phyloP scores from a whole-genome alignment of 495 filamentous ascomycete genomes.

The Chaetomium tenue region DNA sequence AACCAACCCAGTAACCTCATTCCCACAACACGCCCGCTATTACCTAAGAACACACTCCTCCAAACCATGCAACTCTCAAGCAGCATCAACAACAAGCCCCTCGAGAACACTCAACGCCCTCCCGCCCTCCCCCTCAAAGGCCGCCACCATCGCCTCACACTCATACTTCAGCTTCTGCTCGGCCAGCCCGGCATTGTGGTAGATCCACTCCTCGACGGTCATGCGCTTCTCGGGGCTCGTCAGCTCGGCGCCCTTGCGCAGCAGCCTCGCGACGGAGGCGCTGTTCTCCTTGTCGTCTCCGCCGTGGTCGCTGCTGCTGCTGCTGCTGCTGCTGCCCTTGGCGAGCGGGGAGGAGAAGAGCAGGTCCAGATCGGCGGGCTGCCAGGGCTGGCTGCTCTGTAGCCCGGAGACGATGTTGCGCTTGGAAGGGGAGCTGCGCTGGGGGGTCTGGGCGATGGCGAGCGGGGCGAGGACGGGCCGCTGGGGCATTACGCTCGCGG shows the following conservation, averaged over 20 bases:
- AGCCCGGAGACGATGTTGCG: conserved; percentile 56
- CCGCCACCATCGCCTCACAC: conserved; percentile 74
- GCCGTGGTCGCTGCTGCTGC: background rate
- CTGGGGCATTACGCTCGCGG: conserved; percentile 32
- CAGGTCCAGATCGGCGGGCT: conserved; percentile 66
- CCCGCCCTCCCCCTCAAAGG: conserved; percentile 79
- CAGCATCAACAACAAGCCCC: conserved; percentile 55
- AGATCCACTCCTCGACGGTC: conserved; percentile 92
- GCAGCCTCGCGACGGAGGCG: conserved; percentile 39
- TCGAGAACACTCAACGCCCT: conserved; percentile 74
- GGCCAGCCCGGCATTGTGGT: conserved; percentile 70
- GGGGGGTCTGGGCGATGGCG: conserved; percentile 47
- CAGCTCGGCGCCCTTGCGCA: conserved; percentile 55
- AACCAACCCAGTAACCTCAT: background rate
- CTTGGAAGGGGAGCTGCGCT: conserved; percentile 60
- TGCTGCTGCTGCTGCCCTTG: conserved; percentile 44
- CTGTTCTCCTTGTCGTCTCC: conserved; percentile 46
- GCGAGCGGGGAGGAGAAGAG: conserved; percentile 49
- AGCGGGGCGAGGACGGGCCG: conserved; percentile 51
- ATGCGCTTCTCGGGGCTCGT: conserved; percentile 78
- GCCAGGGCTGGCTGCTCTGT: conserved; percentile 66
- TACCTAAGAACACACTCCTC: background rate
- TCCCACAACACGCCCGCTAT: background rate
- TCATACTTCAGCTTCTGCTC: conserved; percentile 74
- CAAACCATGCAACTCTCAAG: background rate